phyloP scores from a whole-genome alignment of 1,139 yeast genomes.

The Tardiomyces depauwii region DNA sequence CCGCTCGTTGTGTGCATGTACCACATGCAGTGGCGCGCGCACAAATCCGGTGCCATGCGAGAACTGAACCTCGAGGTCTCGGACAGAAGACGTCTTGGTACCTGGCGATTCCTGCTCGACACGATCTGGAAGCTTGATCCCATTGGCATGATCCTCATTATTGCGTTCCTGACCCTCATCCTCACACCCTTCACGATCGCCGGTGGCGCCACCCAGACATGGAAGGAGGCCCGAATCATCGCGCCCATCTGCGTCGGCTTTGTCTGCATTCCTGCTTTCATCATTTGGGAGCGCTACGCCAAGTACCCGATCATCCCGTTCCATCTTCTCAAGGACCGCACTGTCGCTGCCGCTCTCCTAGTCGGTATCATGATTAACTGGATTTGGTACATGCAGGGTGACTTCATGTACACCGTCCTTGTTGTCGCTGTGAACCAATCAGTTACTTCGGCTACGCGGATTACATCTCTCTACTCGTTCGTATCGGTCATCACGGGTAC shows the following conservation, averaged over 20 bases:
- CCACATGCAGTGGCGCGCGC: conserved; percentile 48
- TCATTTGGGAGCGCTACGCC: conserved; percentile 44
- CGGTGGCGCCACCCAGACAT: conserved; percentile 41
- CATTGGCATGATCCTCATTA: conserved; percentile 39
- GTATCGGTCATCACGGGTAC: conserved; percentile 55
- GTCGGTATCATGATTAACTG: conserved; percentile 46
- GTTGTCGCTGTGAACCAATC: conserved; percentile 51
- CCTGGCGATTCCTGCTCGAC: conserved; percentile 19
- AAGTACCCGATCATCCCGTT: conserved; percentile 49
- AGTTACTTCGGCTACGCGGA: conserved; percentile 52
- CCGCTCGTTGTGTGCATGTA: conserved; percentile 44
- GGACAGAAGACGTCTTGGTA: conserved; percentile 20
- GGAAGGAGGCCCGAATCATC: conserved; percentile 47
- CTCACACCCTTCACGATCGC: conserved; percentile 43
- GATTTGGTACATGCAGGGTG: conserved; percentile 59
- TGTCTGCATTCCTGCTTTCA: conserved; percentile 41
- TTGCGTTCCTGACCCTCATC: conserved; percentile 43
- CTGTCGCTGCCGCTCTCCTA: conserved; percentile 51
- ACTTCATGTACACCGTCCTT: conserved; percentile 53
- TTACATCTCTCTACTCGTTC: conserved; percentile 50
- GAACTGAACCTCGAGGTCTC: conserved; percentile 21
- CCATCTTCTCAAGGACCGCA: conserved; percentile 48
- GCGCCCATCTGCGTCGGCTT: conserved; percentile 59
- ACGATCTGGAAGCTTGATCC: conserved; percentile 42
- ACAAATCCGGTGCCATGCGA: conserved; percentile 36